Conservation (phyloP, 371 early-diverging fungal genomes). For the Mortierella sp. region DNA sequence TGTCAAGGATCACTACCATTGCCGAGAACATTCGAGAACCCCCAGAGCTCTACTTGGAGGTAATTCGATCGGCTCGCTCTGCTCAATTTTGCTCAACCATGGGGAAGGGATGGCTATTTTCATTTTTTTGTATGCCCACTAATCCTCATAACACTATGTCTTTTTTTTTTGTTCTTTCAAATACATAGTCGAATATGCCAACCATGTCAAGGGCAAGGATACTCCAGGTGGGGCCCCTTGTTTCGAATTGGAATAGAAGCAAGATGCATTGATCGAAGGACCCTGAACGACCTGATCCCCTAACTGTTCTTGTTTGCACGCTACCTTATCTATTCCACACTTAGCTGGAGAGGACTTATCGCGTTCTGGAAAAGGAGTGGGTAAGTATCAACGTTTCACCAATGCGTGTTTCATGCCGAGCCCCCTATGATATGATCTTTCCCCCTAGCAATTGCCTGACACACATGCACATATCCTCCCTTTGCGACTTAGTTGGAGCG, state of each 20-base stretch:
- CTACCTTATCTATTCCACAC: background rate
- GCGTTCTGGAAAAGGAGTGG: slow-evolving; percentile 51
- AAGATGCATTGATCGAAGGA: background rate
- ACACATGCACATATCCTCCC: background rate
- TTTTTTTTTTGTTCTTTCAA: background rate
- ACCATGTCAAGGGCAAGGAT: slow-evolving; percentile 52
- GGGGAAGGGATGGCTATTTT: background rate
- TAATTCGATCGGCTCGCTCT: slow-evolving; percentile 11
- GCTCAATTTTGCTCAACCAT: background rate
- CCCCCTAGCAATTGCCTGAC: background rate
- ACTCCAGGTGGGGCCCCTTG: slow-evolving; percentile 29
- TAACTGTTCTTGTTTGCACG: background rate
- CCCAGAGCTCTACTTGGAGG: slow-evolving; percentile 36
- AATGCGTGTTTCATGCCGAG: background rate
- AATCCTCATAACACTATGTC: background rate
- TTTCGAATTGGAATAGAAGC: background rate
- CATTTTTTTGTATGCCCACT: slow-evolving; percentile 6
- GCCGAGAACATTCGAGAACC: slow-evolving; percentile 52
- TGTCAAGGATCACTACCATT: slow-evolving; percentile 48
- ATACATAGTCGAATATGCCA: slow-evolving; percentile 39
- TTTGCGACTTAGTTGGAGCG: slow-evolving; percentile 28
- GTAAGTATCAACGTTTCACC: slow-evolving; percentile 17
- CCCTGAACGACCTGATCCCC: background rate
- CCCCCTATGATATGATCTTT: background rate
- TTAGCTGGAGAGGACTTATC: slow-evolving; percentile 47